Evolutionary conservation across 768 basidiomycete species (phyloP).

Genomic region (Mycena epipterygia): DNA sequence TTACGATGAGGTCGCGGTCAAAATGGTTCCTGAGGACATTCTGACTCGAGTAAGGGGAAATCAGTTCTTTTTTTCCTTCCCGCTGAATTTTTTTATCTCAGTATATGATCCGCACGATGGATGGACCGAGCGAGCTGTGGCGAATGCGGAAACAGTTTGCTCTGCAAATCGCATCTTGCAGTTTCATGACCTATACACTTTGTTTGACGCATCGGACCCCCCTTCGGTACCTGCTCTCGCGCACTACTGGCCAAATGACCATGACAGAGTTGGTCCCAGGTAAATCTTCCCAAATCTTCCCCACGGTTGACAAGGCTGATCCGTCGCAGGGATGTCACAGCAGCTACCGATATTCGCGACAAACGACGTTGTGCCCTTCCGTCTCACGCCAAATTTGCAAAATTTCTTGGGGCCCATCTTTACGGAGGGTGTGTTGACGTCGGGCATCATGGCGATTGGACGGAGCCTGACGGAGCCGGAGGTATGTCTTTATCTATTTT

Average conservation of each 20-base stretch:
- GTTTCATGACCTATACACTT: conserved; percentile 94
- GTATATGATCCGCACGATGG: conserved; percentile 95
- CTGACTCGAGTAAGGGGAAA: conserved; percentile 84
- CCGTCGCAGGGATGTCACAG: conserved; percentile 54
- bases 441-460: conserved; percentile 92
- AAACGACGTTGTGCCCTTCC: conserved; percentile 94
- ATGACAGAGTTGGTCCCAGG: conserved; percentile 95
- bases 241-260: conserved; percentile 89
- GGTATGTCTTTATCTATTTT: conserved; percentile 56
- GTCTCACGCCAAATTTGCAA: conserved; percentile 97
- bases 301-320: not conserved
- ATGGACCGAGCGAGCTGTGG: conserved; percentile 89
- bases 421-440: conserved; percentile 90
- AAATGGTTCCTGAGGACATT: conserved; percentile 92
- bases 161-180: conserved; percentile 85
- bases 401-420: conserved; percentile 90
- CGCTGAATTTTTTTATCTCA: conserved; percentile 47
- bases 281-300: conserved; percentile 44
- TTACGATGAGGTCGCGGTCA: conserved; percentile 87
- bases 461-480: conserved; percentile 93
- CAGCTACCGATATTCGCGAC: conserved; percentile 76
- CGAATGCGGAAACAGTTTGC: conserved; percentile 98
- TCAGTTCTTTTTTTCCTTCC: not conserved
- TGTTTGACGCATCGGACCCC: conserved; percentile 88
- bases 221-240: conserved; percentile 87